Base-by-base conservation (phyloP, 2,329 filamentous ascomycete genomes). In the Ilyonectria destructans region DNA sequence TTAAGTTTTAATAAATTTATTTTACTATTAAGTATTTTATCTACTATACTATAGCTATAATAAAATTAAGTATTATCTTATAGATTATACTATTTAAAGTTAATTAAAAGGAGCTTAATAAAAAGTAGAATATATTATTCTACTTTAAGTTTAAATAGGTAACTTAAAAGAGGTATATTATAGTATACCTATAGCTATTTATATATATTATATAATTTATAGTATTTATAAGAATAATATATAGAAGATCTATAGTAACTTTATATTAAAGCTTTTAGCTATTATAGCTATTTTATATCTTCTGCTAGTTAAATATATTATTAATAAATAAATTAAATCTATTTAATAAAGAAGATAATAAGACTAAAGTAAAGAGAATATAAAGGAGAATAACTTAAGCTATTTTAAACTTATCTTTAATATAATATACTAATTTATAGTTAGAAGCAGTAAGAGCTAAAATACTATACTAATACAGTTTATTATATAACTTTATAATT, bases 401-500 rank as follows among this genome's bases (percentile, higher is more conserved):
- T 23, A 60, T 31, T 62, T 62, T 29, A 15, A 62, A 21, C 21
- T 62, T n/a, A 62, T 62, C 5, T 52, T 21, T 33, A 19, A 62
- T 6, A 52, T 62, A n/a, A 62, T 35, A 40, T n/a, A 15, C 5
- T 21, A 26, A 35, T 62, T 55, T 43, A 37, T 62, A 29, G 35
- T 62, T 15, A 33, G 48, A 2, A 26, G 33, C 10, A 15, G 4
- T 43, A n/a, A 45, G 19, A 35, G 58, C 13, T 62, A 15, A 12
- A 19, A 62, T 17, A 62, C 35, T 19, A 62, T 21, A 19, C 35
- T 19, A 21, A 62, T 19, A 13, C 21, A 55, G 48, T 62, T 62
- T 46, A 62, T 62, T 46, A 29, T 51, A 37, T n/a, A n/a, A 19
- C 58, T 62, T 12, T 26, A 21, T 10, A 62, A 62, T 33, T 62